A percentile compares a stretch with the other conserved stretches of the same genome.
phyloP scores from a whole-genome alignment of 768 basidiomycete species.

The Leccinum arenicola region DNA sequence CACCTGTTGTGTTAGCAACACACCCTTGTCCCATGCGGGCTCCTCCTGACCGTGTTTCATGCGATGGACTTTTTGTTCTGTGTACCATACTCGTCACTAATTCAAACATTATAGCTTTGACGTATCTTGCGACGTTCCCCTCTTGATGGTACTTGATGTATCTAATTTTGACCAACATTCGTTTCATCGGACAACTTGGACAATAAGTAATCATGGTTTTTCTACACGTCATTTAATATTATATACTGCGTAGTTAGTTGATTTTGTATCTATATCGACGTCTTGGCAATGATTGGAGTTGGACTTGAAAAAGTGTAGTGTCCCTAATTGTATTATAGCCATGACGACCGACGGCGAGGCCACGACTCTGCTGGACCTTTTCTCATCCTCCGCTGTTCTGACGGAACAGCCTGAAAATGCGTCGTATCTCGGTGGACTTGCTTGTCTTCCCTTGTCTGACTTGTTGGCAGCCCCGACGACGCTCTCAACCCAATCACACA shows the following conservation, averaged over 20 bases:
- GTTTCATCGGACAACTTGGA: conserved; percentile 1
- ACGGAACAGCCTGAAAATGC: conserved; percentile 26
- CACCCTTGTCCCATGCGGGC: neutral
- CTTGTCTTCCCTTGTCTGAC: conserved; percentile 60
- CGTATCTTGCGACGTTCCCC: neutral
- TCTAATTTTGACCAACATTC: conserved; percentile 1
- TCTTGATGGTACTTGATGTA: neutral
- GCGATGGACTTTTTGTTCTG: conserved; percentile 3
- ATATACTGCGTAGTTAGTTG: neutral
- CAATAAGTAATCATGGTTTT: neutral
- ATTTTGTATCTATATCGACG: conserved; percentile 18
- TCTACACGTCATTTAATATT: neutral
- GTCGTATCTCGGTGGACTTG: conserved; percentile 63
- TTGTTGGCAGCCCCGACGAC: conserved; percentile 72
- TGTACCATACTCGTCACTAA: conserved; percentile 5
- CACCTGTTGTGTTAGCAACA: conserved; percentile 18
- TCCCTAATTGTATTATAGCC: neutral
- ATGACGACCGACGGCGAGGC: conserved; percentile 26
- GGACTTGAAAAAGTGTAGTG: neutral
- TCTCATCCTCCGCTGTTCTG: conserved; percentile 18
- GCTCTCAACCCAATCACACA: conserved; percentile 81
- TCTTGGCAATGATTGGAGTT: conserved; percentile 3
- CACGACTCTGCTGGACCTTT: conserved; percentile 25
- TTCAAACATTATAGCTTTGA: conserved; percentile 19
- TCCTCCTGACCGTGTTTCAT: neutral